Evolutionary conservation across 805 yeast species (phyloP), one percentile per base, ranked within the genome.

Genomic region (Pichia cephalocereana): DNA sequence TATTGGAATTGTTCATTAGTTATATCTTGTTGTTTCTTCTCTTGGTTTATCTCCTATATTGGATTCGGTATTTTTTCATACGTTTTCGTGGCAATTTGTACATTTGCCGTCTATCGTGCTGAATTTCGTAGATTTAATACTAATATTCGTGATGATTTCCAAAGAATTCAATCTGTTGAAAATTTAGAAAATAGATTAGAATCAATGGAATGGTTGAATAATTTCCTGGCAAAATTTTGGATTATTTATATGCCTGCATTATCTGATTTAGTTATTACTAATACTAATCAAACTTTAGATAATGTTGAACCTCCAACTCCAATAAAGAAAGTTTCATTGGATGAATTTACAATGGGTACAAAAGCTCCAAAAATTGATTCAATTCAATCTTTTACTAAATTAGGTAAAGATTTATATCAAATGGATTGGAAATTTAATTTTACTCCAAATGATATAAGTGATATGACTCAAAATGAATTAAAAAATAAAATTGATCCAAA

Each of bases 351-450:
- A 3, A 64, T 86, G 51, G 95, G 95, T 52, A 70, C 89, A 0
- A 86, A 86, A 58, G 82, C 95, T 17, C 95, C 95, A 44, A 71
- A 82, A 44, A 77, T 86, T 49, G 79, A 80, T 54, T 75, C 83
- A 44, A 79, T 86, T 61, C 81, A 80, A 61, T 81, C 93, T 4
- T 83, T 79, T 63, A 80, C 91, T 12, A 80, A 80, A 55, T 72
- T 76, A 53, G 89, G 86, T 37, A 72, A 73, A 39, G 81, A 82
- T 58, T 68, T 75, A 42, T 80, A 82, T 53, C 90, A 85, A 64
- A 82, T 85, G 91, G 90, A 83, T 63, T 84, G 91, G 90, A 79
- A 80, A 8, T 82, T 86, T 58, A 80, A 83, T 7, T 86, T 86
- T 60, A 76, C 90, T 43, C 95, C 95, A 40, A 83, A 79, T 62